Evolutionary conservation across 176 grass and related monocot species (phyloP).

Genomic region (Musa beccarii): DNA sequence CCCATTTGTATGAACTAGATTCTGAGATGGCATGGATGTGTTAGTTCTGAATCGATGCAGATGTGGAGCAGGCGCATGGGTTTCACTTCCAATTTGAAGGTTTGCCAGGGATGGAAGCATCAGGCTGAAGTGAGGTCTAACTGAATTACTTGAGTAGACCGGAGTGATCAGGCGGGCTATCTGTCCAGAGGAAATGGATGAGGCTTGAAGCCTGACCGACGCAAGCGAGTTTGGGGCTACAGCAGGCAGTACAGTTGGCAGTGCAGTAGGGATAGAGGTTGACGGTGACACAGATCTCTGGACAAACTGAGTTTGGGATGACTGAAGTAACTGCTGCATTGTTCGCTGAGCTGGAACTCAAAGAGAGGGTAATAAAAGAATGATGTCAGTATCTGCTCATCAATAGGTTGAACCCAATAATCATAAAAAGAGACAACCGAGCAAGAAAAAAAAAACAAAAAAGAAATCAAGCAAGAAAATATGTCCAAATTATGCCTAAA

Average conservation of each 20-base stretch:
- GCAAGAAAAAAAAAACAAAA: no score
- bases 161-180: slow-evolving; percentile 6
- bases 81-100: slow-evolving; percentile 33
- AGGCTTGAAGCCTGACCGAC: slow-evolving; percentile 8
- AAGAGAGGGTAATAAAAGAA: not conserved
- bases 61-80: slow-evolving; percentile 62
- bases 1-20: no score
- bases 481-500: no score
- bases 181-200: slow-evolving; percentile 17
- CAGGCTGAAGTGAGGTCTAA: slow-evolving; percentile 24
- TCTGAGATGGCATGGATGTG: not conserved
- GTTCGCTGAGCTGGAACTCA: slow-evolving; percentile 16
- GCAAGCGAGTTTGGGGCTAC: not conserved
- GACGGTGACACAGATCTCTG: slow-evolving; percentile 14
- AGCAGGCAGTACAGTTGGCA: not conserved
- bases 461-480: no score
- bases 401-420: no score
- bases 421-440: no score
- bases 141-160: slow-evolving; percentile 15
- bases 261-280: not conserved
- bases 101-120: slow-evolving; percentile 23
- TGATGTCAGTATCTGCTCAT: not conserved
- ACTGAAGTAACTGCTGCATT: slow-evolving; percentile 29
- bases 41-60: slow-evolving; percentile 38
- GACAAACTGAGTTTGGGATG: slow-evolving; percentile 26